Conservation (phyloP, 805 yeast genomes). For the Candida cerambycidarum region DNA sequence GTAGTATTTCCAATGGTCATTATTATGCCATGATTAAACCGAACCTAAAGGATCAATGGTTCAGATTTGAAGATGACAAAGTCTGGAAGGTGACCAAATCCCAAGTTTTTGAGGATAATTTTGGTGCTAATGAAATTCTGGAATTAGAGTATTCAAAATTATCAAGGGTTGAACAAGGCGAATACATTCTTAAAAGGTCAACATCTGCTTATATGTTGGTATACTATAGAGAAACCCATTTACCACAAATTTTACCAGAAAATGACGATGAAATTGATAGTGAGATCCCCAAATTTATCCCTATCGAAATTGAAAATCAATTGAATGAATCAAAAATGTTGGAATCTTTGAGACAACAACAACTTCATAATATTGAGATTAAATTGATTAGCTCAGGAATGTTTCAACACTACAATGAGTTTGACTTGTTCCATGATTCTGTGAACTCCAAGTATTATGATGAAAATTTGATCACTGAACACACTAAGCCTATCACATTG, state of each 20-base stretch:
- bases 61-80: constrained; percentile 90
- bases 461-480: constrained; percentile 33
- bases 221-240: constrained; percentile 67
- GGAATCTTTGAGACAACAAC: constrained; percentile 65
- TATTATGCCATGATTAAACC: constrained; percentile 95
- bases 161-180: constrained; percentile 61
- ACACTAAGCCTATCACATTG: constrained; percentile 47
- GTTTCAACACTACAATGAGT: constrained; percentile 64
- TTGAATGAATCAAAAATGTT: constrained; percentile 54
- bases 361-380: constrained; percentile 44
- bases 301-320: constrained; percentile 64
- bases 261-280: constrained; percentile 45
- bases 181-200: constrained; percentile 66
- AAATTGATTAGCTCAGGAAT: constrained; percentile 54
- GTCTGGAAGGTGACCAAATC: constrained; percentile 83
- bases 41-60: constrained; percentile 67
- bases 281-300: constrained; percentile 61
- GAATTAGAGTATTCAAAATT: constrained; percentile 49
- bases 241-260: constrained; percentile 58
- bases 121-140: constrained; percentile 70
- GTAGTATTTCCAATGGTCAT: constrained; percentile 95
- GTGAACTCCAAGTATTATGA: constrained; percentile 43
- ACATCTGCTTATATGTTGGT: constrained; percentile 98
- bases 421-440: constrained; percentile 73
- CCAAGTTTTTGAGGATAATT: constrained; percentile 90